phyloP scores from a whole-genome alignment of 176 grass and related monocot genomes.

The Triticum aestivum region DNA sequence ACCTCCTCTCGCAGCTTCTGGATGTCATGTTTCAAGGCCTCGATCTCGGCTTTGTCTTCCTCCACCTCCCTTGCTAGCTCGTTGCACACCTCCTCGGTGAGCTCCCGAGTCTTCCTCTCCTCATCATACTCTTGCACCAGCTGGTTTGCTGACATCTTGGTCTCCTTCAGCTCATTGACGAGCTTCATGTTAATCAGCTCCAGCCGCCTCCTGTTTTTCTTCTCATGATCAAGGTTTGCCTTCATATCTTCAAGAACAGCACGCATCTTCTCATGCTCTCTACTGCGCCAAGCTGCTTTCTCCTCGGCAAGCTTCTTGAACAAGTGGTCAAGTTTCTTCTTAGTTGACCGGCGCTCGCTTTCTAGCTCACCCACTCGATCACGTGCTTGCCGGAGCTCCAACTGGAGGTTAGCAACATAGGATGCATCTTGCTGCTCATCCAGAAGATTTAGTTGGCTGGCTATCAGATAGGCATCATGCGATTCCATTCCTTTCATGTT shows the following conservation, averaged over 20 bases:
- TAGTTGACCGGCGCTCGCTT: conserved; percentile 65
- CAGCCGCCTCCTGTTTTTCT: conserved; percentile 65
- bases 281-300: conserved; percentile 83
- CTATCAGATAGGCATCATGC: conserved; percentile 70
- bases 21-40: conserved; percentile 70
- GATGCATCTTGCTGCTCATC: conserved; percentile 50
- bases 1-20: conserved; percentile 74
- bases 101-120: conserved; percentile 71
- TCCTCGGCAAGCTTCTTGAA: conserved; percentile 92
- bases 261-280: conserved; percentile 82
- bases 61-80: conserved; percentile 91
- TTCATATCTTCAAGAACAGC: conserved; percentile 88
- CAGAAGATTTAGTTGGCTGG: conserved; percentile 70
- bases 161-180: conserved; percentile 73
- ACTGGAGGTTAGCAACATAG: conserved; percentile 59
- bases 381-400: conserved; percentile 75
- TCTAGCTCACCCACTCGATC: conserved; percentile 62
- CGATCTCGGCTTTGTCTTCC: conserved; percentile 93
- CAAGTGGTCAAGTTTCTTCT: conserved; percentile 88
- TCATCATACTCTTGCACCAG: conserved; percentile 84
- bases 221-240: conserved; percentile 83
- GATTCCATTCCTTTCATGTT: conserved; percentile 55
- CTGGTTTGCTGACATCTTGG: conserved; percentile 67
- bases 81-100: conserved; percentile 91
- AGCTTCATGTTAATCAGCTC: conserved; percentile 85